Base-by-base conservation (phyloP, 2,329 filamentous ascomycete species). In the Rhynchosporium agropyri region DNA sequence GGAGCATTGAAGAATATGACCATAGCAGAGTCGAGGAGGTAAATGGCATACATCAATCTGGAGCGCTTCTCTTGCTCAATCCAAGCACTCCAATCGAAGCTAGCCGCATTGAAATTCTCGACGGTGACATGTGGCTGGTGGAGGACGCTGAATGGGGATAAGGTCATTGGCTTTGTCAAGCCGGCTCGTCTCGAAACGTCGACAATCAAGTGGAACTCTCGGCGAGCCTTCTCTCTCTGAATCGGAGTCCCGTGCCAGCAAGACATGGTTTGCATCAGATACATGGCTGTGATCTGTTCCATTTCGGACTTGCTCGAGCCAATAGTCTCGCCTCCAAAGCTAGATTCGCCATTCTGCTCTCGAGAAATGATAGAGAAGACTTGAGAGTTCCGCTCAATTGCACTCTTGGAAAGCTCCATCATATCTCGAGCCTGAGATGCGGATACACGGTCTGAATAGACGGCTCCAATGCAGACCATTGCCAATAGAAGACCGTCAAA, bases 381-480 rank as follows among this genome's bases (percentile, higher is more conserved):
- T 48, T 75, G 76, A 31, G 80, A 82, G 56, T 85, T 84, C 54
- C 81, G 80, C 69, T 87, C 79, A 48, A 90, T 79, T 9, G 84
- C 83, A 28, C 79, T 73, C 67, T 84, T 84, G 40, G 88, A 79
- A 58, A 84, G 80, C 63, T 89, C 84, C 81, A 89, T 89, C 75
- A 91, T 80, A 72, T 86, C 84, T 65, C 89, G 85, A 67, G 89
- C 86, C 67, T 89, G 81, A 64, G 80, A 77, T 50, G 86, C 76
- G 33, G 80, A 78, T 65, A 89, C 77, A 65, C 81, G 81, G 60
- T 89, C 82, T 58, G 89, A 90, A 75, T 92, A 92, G 62, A 90
- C 89, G 46, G 89, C 89, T 43, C 89, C 89, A 69, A 90, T 81
- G 73, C 87, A 90, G 71, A 89, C 86, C 80, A 92, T 89, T 65